phyloP scores from a whole-genome alignment of 148 eudicot genomes.

The Rhododendron ferrugineum region DNA sequence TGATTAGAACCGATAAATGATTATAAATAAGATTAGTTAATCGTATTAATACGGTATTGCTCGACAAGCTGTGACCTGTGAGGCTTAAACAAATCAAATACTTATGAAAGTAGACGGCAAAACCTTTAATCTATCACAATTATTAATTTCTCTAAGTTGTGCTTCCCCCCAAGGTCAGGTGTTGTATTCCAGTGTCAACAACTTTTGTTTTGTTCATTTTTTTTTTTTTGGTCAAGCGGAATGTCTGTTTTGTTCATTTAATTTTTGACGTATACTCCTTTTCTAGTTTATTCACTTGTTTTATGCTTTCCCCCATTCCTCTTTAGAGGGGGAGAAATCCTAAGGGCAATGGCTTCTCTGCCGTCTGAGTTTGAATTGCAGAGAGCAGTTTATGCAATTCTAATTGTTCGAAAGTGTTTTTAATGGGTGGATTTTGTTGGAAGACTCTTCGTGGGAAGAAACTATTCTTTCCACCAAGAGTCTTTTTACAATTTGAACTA shows the following conservation, averaged over 20 bases:
- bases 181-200: slow-evolving; percentile 41
- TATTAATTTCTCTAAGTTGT: background rate
- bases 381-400: too few species aligned
- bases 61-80: slow-evolving; percentile 51
- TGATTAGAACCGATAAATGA: slow-evolving; percentile 27
- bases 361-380: background rate
- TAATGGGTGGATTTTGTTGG: background rate
- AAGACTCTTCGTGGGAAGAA: too few species aligned
- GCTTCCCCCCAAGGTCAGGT: slow-evolving; percentile 6
- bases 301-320: background rate
- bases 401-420: too few species aligned
- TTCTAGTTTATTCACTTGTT: background rate
- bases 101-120: background rate
- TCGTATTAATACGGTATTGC: slow-evolving; percentile 35
- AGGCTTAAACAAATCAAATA: slow-evolving; percentile 23
- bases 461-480: too few species aligned
- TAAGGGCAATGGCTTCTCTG: background rate
- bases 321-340: background rate
- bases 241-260: slow-evolving; percentile 33
- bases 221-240: too few species aligned
- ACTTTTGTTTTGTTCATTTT: slow-evolving; percentile 36
- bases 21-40: slow-evolving; percentile 18
- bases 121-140: background rate
- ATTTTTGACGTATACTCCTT: slow-evolving; percentile 17
- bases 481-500: too few species aligned